Evolutionary conservation across 805 yeast genomes (phyloP).

Genomic region (Alloascoidea africana): DNA sequence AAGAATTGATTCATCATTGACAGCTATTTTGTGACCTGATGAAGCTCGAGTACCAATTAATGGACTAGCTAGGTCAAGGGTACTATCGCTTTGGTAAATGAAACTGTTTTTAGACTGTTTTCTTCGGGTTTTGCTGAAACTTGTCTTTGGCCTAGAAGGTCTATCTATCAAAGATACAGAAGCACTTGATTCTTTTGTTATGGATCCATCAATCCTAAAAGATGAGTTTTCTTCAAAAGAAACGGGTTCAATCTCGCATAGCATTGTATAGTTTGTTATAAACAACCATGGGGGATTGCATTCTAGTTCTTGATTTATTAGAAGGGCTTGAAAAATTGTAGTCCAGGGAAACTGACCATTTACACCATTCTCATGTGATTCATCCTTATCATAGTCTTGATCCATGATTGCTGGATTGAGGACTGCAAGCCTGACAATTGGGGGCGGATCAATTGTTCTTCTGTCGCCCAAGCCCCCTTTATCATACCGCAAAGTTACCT

Average conservation of each 20-base stretch:
- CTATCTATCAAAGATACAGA: neutral
- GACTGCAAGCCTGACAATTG: too few relatives aligned
- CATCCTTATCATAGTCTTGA: too few relatives aligned
- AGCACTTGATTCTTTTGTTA: neutral
- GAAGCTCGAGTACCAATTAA: slow-evolving; percentile 12
- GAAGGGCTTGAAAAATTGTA: too few relatives aligned
- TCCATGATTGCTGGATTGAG: too few relatives aligned
- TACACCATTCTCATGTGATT: too few relatives aligned
- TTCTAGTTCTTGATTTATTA: too few relatives aligned
- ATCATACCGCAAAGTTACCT: too few relatives aligned
- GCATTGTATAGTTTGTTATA: slow-evolving; percentile 8
- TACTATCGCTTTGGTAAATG: neutral
- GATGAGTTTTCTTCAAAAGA: neutral
- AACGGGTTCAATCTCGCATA: neutral
- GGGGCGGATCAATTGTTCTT: too few relatives aligned
- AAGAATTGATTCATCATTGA: neutral
- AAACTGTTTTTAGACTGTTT: neutral
- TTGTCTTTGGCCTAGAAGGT: neutral
- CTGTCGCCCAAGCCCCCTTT: too few relatives aligned
- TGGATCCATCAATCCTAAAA: neutral
- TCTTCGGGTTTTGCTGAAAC: neutral
- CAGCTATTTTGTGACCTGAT: slow-evolving; percentile 3
- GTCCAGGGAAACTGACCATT: too few relatives aligned
- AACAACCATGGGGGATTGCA: slow-evolving; percentile 6
- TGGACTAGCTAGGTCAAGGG: neutral